Conservation (phyloP, 805 yeast species). For the Metschnikowia baotianmanensis region DNA sequence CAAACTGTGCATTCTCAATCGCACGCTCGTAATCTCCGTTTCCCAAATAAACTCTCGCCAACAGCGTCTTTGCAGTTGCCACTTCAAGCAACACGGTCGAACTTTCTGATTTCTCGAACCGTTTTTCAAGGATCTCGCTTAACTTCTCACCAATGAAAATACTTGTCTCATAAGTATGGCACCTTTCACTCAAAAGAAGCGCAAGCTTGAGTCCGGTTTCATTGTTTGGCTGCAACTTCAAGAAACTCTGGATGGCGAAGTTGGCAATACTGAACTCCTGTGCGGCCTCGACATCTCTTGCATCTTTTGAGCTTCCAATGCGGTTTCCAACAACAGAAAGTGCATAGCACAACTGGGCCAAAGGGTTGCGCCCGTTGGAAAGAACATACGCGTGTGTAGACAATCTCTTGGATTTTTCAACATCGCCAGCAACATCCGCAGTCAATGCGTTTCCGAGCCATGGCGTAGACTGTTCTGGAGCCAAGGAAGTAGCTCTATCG, state of each 20-base stretch:
- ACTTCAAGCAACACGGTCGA: slow-evolving; percentile 46
- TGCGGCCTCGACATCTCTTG: slow-evolving; percentile 54
- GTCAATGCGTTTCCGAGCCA: slow-evolving; percentile 88
- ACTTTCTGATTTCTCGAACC: slow-evolving; percentile 56
- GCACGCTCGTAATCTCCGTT: slow-evolving; percentile 53
- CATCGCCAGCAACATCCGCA: slow-evolving; percentile 50
- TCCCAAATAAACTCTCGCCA: slow-evolving; percentile 72
- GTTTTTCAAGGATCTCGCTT: slow-evolving; percentile 48
- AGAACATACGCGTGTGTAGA: slow-evolving; percentile 78
- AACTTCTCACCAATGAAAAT: slow-evolving; percentile 45
- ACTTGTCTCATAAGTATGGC: slow-evolving; percentile 60
- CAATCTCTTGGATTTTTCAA: slow-evolving; percentile 49
- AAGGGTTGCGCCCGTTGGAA: slow-evolving; percentile 68
- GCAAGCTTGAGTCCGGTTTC: slow-evolving; percentile 55
- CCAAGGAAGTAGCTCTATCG: slow-evolving; percentile 70
- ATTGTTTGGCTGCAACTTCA: slow-evolving; percentile 61
- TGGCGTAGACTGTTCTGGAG: slow-evolving; percentile 70
- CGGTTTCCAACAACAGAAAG: slow-evolving; percentile 49
- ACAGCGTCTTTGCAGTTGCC: slow-evolving; percentile 62
- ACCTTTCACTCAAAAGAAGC: slow-evolving; percentile 62
- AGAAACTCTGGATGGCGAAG: slow-evolving; percentile 61
- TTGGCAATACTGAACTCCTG: slow-evolving; percentile 69
- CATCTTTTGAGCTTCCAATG: slow-evolving; percentile 42
- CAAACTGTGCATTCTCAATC: slow-evolving; percentile 56
- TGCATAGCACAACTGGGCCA: slow-evolving; percentile 74